Conservation (phyloP, 1,139 yeast genomes). For the Yamadazyma aaseri region DNA sequence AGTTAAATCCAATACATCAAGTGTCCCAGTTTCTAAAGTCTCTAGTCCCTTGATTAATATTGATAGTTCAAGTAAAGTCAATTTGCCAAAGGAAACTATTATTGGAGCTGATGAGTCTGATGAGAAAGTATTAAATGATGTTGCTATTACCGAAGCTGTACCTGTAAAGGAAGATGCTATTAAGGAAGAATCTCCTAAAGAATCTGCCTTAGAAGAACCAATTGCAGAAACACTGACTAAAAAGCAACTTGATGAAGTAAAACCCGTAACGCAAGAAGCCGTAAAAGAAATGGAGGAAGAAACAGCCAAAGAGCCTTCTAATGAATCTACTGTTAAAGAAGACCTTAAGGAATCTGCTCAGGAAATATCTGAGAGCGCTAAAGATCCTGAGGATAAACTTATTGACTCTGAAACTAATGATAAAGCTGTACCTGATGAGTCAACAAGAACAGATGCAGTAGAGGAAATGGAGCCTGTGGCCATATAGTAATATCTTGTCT, state of each 20-base stretch:
- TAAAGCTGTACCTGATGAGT: slow-evolving; percentile 4
- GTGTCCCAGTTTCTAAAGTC: slow-evolving; percentile 10
- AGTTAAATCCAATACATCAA: slow-evolving; percentile 7
- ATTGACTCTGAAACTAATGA: slow-evolving; percentile 5
- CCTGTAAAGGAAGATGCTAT: not conserved
- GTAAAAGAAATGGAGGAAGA: slow-evolving; percentile 11
- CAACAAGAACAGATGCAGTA: slow-evolving; percentile 7
- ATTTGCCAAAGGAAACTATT: slow-evolving; percentile 44
- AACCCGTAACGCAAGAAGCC: slow-evolving; percentile 6
- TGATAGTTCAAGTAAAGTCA: slow-evolving; percentile 30
- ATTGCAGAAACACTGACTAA: slow-evolving; percentile 1
- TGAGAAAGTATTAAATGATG: no score
- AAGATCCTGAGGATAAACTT: slow-evolving; percentile 7
- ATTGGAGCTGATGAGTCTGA: slow-evolving; percentile 39
- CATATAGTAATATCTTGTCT: slow-evolving; percentile 2
- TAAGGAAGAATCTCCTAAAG: not conserved
- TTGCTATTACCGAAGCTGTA: no score
- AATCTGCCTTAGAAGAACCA: not conserved
- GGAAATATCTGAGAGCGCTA: not conserved
- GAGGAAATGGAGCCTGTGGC: slow-evolving; percentile 5
- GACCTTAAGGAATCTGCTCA: slow-evolving; percentile 5
- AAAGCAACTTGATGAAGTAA: slow-evolving; percentile 8
- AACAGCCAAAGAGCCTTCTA: not conserved
- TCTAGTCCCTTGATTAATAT: slow-evolving; percentile 31
- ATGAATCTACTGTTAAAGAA: slow-evolving; percentile 3